phyloP scores from a whole-genome alignment of 345 rosid species.

The Populus nigra region DNA sequence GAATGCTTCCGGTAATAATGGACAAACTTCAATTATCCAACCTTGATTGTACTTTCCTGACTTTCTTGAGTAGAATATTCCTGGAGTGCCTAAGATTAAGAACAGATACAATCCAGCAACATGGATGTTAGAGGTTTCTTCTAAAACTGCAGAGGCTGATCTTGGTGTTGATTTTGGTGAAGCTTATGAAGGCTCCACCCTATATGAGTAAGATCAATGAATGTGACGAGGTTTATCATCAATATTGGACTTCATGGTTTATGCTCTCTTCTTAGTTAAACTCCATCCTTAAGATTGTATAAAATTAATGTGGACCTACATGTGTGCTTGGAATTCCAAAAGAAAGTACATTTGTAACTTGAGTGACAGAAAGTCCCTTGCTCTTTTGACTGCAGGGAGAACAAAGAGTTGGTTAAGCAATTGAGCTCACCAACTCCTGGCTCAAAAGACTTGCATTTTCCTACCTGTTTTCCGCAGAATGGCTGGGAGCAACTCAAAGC shows the following conservation, averaged over 20 bases:
- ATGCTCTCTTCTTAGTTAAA: neutral
- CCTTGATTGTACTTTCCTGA: neutral
- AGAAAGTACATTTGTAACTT: neutral
- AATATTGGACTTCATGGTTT: neutral
- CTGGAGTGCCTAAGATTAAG: slow-evolving; percentile 57
- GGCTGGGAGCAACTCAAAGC: slow-evolving; percentile 64
- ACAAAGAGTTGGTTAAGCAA: slow-evolving; percentile 44
- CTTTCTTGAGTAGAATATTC: slow-evolving; percentile 36
- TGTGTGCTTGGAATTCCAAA: neutral
- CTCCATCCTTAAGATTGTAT: neutral
- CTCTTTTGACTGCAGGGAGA: slow-evolving; percentile 36
- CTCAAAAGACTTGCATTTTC: slow-evolving; percentile 57
- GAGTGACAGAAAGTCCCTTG: neutral
- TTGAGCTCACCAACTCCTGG: slow-evolving; percentile 41
- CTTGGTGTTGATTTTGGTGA: slow-evolving; percentile 57
- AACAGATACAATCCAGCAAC: slow-evolving; percentile 75
- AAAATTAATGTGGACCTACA: too few species aligned
- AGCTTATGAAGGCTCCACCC: slow-evolving; percentile 45
- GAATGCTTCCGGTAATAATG: neutral
- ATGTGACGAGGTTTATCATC: neutral
- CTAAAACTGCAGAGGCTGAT: slow-evolving; percentile 53
- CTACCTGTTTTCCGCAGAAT: slow-evolving; percentile 47
- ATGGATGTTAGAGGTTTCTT: slow-evolving; percentile 76
- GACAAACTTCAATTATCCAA: neutral
- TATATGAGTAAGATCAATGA: slow-evolving; percentile 44